Evolutionary conservation across 345 rosid genomes (phyloP).

Genomic region (Brassica carinata): DNA sequence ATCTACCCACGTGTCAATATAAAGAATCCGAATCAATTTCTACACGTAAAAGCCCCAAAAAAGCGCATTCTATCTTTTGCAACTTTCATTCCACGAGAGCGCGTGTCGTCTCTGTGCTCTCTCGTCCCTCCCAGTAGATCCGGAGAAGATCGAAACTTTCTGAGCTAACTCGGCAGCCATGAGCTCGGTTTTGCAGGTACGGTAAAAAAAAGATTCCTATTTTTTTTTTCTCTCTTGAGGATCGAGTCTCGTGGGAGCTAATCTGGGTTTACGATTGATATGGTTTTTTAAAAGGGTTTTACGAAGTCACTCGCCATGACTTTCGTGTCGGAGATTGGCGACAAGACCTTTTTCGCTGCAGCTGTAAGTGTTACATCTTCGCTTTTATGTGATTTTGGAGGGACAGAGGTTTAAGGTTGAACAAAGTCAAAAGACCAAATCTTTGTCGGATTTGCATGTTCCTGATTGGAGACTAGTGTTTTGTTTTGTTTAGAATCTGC

Average conservation of each 20-base stretch:
- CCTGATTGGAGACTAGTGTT: not conserved
- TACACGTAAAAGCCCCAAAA: not conserved
- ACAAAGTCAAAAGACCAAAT: not conserved
- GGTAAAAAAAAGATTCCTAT: not conserved
- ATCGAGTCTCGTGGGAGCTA: not conserved
- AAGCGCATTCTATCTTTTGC: not conserved
- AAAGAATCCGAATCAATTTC: not conserved
- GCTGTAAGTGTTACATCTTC: conserved; percentile 58
- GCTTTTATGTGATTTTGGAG: not conserved
- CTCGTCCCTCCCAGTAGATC: not conserved
- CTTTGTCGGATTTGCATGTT: not conserved
- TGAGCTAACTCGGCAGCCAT: conserved; percentile 36
- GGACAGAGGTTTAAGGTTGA: not conserved
- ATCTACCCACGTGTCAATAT: not conserved
- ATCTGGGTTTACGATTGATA: conserved; percentile 6
- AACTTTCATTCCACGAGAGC: not conserved
- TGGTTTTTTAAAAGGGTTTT: conserved; percentile 57
- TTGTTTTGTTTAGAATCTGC: not conserved
- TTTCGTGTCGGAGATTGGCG: conserved; percentile 93
- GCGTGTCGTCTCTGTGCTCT: not conserved
- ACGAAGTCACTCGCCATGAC: conserved; percentile 98
- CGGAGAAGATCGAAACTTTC: not conserved
- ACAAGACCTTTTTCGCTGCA: conserved; percentile 97
- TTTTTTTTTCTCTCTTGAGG: not conserved
- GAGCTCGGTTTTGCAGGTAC: conserved; percentile 69